Percentiles rank a stretch among this genome's conserved stretches.
Evolutionary conservation across 306 rosid species (phyloP).

Genomic region (Casuarina glauca): DNA sequence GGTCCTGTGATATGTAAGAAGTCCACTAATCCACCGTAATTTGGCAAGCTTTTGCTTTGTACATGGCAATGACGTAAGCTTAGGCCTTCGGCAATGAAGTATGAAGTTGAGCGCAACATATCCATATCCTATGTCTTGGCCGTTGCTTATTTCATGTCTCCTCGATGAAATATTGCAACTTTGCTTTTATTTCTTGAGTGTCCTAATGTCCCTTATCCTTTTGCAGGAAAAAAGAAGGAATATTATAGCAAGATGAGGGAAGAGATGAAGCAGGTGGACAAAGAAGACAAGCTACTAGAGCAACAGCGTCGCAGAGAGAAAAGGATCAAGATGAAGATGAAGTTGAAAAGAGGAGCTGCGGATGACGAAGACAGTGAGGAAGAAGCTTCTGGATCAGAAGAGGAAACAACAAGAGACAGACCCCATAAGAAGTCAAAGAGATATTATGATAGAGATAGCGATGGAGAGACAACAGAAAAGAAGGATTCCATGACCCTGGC

Average conservation of each 20-base stretch:
- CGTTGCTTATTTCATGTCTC: not conserved
- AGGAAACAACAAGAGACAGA: conserved; percentile 39
- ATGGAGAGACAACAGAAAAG: conserved; percentile 44
- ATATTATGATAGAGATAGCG: conserved; percentile 56
- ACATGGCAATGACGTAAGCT: not conserved
- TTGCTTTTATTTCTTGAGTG: not conserved
- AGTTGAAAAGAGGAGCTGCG: conserved; percentile 46
- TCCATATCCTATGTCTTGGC: not conserved
- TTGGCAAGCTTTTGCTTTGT: not conserved
- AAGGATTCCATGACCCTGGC: conserved; percentile 43
- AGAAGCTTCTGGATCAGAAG: conserved; percentile 54
- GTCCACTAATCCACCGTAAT: not conserved
- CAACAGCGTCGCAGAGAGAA: conserved; percentile 68
- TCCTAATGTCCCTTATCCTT: conserved; percentile 5
- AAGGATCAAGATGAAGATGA: conserved; percentile 68
- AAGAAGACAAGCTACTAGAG: conserved; percentile 69
- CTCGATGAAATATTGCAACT: too few species aligned
- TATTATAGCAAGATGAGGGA: conserved; percentile 72
- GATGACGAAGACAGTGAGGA: conserved; percentile 42
- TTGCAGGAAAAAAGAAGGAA: conserved; percentile 65
- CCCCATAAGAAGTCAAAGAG: conserved; percentile 52
- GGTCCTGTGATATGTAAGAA: not conserved
- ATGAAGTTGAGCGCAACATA: not conserved
- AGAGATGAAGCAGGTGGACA: conserved; percentile 70
- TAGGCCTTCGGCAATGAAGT: not conserved